Evolutionary conservation across 441 rosid species (phyloP).

Genomic region (Adansonia madagascariensis): DNA sequence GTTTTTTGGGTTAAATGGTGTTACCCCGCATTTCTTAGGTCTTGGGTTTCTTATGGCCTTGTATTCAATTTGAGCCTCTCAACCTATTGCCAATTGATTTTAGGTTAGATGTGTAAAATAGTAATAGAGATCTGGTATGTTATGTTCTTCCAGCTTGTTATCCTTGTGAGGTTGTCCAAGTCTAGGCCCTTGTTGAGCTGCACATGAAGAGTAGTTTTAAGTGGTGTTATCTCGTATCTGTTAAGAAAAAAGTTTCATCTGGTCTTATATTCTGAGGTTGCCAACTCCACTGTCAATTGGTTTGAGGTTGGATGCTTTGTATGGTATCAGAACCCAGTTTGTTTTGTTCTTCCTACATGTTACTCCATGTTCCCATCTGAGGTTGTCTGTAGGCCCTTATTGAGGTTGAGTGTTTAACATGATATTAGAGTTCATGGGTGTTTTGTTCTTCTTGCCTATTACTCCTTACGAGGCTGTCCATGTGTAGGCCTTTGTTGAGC

Average conservation of each 20-base stretch:
- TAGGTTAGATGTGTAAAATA: too few relatives aligned
- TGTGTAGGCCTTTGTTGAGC: background rate
- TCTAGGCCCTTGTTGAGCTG: background rate
- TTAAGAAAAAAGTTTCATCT: background rate
- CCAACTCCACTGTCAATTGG: background rate
- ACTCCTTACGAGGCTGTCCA: background rate
- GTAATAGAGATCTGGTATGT: background rate
- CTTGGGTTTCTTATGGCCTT: background rate
- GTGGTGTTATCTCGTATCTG: background rate
- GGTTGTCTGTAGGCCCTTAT: background rate
- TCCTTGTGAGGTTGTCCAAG: background rate
- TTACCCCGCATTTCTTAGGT: background rate
- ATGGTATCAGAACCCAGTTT: background rate
- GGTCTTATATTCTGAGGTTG: background rate
- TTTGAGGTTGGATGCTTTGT: background rate
- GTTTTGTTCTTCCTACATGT: background rate
- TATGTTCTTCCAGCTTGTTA: background rate
- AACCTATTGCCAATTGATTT: background rate
- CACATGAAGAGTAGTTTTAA: background rate
- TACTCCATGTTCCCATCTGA: background rate
- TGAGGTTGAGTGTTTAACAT: background rate
- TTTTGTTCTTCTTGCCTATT: background rate
- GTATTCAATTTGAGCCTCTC: background rate
- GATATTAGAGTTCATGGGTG: background rate
- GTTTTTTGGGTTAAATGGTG: background rate